Evolutionary conservation across 202 grass and related monocot species (phyloP), one percentile per base, ranked within the genome.

Genomic region (Hordeum pubiflorum): DNA sequence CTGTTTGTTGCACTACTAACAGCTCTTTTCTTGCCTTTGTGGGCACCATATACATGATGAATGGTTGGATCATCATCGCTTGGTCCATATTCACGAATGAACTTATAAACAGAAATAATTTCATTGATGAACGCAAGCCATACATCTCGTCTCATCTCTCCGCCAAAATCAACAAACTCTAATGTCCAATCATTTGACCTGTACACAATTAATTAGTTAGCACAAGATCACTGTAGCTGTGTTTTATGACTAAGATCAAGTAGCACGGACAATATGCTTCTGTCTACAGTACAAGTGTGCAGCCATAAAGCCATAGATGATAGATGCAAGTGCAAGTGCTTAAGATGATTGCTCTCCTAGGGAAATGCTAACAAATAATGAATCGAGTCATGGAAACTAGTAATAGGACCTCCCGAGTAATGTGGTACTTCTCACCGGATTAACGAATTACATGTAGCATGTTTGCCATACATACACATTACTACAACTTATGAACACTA

Each of bases 161-260:
- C 84, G 17, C 92, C 93, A 89, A 98, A 98, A 89, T 98, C 92
- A 75, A 98, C 92, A 88, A 98, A 98, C 89, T 98, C 95, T 79
- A 98, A 84, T 58, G 90, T 83, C 95, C 95, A 98, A 83, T 82
- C 83, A 58, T 91, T 83, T 65, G 90, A 91, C 77, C 95, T 94
- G 90, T 79, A 79, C 44, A 76, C 57, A 86, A 54, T 81, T 65
- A 70, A 82, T 38, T n/a, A 64, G 73, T 84, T 79, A 85, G 41
- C 22, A 80, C 58, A 44, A 85, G 10, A 69, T 76, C 18, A 72
- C 18, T 70, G 18, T 69, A 84, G 81, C 8, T 27, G 46, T 58
- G 44, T 57, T 58, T 32, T 60, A 87, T 74, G 13, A 79, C 26
- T 18, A 89, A 8, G 63, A 54, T 32, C 3, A 41, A 29, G 41